phyloP scores from a whole-genome alignment of 306 rosid species.

The Abrus precatorius region DNA sequence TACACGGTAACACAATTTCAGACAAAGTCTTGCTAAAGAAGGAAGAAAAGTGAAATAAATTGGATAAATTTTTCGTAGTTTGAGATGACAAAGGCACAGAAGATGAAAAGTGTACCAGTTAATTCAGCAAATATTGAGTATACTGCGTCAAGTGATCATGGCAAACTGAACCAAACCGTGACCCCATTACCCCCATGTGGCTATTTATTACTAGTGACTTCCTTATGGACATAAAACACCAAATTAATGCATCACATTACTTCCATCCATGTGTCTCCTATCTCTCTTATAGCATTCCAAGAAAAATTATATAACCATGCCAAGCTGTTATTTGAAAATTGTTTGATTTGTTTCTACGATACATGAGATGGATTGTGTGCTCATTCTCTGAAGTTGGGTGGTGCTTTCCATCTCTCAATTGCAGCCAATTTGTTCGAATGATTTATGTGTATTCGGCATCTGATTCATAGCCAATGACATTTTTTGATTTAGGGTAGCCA shows the following conservation, averaged over 20 bases:
- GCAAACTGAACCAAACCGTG: not conserved
- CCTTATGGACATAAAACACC: not conserved
- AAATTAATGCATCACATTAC: conserved; percentile 36
- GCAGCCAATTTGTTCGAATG: conserved; percentile 1
- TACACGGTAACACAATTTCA: conserved; percentile 9
- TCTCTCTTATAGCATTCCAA: not conserved
- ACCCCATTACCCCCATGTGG: conserved; percentile 5
- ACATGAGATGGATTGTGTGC: not conserved
- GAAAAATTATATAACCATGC: conserved; percentile 15
- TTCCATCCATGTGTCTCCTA: conserved; percentile 24
- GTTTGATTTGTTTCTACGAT: not conserved
- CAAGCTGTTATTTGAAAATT: conserved; percentile 4
- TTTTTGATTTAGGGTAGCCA: not conserved
- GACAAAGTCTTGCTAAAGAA: not conserved
- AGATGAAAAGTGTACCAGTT: not conserved
- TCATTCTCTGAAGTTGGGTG: conserved; percentile 18
- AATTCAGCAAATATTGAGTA: not conserved
- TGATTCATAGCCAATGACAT: not conserved
- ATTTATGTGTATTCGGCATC: not conserved
- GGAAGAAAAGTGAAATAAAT: conserved; percentile 14
- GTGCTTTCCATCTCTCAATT: conserved; percentile 16
- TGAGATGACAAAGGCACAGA: not conserved
- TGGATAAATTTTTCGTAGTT: not conserved
- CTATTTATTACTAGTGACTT: not conserved
- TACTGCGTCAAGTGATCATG: not conserved